Percentiles rank a stretch among this genome's conserved stretches.
Evolutionary conservation across 2,329 filamentous ascomycete species (phyloP).

Genomic region (Fusarium siculi): DNA sequence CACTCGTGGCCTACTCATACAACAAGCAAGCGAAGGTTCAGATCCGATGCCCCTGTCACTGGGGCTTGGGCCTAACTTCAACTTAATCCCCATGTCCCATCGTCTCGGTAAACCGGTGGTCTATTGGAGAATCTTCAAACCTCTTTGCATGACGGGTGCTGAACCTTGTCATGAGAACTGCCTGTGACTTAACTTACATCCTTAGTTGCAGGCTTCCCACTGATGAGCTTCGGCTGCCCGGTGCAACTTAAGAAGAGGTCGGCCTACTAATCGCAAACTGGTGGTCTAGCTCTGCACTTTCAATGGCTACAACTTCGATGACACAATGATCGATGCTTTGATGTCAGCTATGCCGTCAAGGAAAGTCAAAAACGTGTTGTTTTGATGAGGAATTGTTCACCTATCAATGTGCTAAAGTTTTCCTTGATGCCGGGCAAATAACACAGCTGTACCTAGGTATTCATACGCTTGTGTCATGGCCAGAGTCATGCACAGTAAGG

Average conservation of each 20-base stretch:
- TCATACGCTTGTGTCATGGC: not conserved
- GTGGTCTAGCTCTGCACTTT: not conserved
- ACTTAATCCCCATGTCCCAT: constrained; percentile 12
- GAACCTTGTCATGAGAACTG: too few relatives aligned
- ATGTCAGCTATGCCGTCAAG: constrained; percentile 20
- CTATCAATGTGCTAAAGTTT: not conserved
- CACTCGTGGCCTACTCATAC: constrained; percentile 12
- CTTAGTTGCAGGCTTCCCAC: too few relatives aligned
- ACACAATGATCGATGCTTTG: not conserved
- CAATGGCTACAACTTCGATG: not conserved
- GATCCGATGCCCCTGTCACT: constrained; percentile 29
- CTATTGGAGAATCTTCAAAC: constrained; percentile 6
- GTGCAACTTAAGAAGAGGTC: not conserved
- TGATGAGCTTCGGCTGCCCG: not conserved
- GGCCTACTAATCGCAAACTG: not conserved
- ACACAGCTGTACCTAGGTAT: not conserved
- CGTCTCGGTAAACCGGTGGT: constrained; percentile 1
- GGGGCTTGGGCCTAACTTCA: constrained; percentile 22
- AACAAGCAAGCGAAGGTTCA: constrained; percentile 7
- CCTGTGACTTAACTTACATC: too few relatives aligned
- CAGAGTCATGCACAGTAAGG: constrained; percentile 1
- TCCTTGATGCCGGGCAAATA: not conserved
- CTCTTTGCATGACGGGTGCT: not conserved
- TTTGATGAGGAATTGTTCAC: not conserved
- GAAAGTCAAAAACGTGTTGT: not conserved